Evolutionary conservation across 1,284 basidiomycete species (phyloP), one percentile per base, ranked within the genome.

Genomic region (Bjerkandera adusta): DNA sequence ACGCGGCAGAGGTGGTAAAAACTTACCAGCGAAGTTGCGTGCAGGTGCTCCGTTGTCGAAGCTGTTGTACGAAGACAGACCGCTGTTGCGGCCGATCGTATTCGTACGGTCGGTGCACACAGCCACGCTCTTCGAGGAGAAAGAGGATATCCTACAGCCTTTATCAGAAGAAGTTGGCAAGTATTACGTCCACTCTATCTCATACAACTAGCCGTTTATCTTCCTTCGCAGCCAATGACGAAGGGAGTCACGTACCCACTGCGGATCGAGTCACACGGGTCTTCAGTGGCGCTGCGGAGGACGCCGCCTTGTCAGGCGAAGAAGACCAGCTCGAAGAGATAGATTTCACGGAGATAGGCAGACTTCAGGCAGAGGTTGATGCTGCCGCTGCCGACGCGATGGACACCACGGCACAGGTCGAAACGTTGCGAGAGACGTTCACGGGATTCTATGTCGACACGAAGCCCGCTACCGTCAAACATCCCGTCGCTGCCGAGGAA

Each of bases 141-240:
- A 81, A 43, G 85, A 88, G 40, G 85, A 88, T n/a, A 68, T 89
- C 10, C 60, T 89, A 33, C 65, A 81, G 53, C 68, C 83, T 3
- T 62, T 71, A 2, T 68, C 68, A 1, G 78, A 85, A 52, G 68
- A 75, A 32, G 63, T 73, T 30, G 74, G 83, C 79, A 52, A 47
- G 77, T 66, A 12, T 47, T 52, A 49, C 35, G 41, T 36, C 30
- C 18, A 32, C 34, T 45, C 7, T 7, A 38, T 42, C 4, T 43
- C 11, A 42, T 47, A 43, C 38, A 22, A n/a, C 22, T 7, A 15
- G n/a, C 21, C 11, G 13, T 42, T 24, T n/a, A 41, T 49, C 42
- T 42, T 18, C 27, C 36, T 41, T 18, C 20, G 13, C 48, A 79
- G 78, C 65, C 32, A 68, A 73, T 32, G 68, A 69, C 34, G 73